Percentiles rank a stretch among this genome's conserved stretches.
Conservation (phyloP, 179 eudicot species). For the Beta corolliflora region DNA sequence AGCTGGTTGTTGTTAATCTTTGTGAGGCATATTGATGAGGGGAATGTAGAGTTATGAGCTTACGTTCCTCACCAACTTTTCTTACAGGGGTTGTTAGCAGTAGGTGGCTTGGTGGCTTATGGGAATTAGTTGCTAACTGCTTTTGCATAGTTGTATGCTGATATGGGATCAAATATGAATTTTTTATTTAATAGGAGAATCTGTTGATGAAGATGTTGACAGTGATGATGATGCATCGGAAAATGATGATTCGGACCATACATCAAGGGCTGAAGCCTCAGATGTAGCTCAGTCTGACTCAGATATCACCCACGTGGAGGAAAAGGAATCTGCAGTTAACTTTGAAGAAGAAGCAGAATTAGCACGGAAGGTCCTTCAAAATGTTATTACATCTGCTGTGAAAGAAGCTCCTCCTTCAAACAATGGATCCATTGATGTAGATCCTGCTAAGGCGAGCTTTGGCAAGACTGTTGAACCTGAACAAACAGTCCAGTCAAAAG, state of each 20-base stretch:
- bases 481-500: constrained; percentile 27
- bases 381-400: constrained; percentile 56
- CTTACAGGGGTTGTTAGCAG: background rate
- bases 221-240: constrained; percentile 46
- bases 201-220: constrained; percentile 40
- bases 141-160: background rate
- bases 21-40: background rate
- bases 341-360: constrained; percentile 83
- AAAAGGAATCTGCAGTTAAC: constrained; percentile 46
- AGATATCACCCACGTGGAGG: constrained; percentile 42
- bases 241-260: constrained; percentile 43
- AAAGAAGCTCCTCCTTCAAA: constrained; percentile 35
- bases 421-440: constrained; percentile 30
- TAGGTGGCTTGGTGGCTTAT: background rate
- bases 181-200: constrained; percentile 39
- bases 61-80: background rate
- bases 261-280: constrained; percentile 35
- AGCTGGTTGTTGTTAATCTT: background rate
- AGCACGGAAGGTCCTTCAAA: constrained; percentile 74
- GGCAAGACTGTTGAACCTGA: constrained; percentile 31
- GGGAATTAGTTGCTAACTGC: background rate
- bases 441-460: constrained; percentile 26
- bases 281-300: constrained; percentile 38
- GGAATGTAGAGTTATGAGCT: background rate
- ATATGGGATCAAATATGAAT: background rate